A percentile compares a stretch with the other conserved stretches of the same genome.
Evolutionary conservation across 176 grass and related monocot species (phyloP).

Genomic region (Aegilops tauschii): DNA sequence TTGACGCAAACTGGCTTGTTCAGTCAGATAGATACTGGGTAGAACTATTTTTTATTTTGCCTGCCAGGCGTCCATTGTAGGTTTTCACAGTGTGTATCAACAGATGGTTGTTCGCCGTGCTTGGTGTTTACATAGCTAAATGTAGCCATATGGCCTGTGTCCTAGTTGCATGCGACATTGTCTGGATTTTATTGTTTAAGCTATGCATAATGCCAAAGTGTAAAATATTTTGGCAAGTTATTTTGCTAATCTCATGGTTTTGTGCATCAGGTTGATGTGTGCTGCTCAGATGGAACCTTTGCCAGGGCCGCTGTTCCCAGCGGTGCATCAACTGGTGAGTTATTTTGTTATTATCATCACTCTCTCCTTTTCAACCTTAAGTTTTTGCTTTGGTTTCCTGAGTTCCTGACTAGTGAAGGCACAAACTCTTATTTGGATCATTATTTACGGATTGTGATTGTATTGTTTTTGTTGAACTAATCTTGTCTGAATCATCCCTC

Average conservation of each 20-base stretch:
- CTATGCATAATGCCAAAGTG: neutral
- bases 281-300: conserved; percentile 62
- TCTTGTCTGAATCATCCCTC: neutral
- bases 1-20: neutral
- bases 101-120: neutral
- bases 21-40: neutral
- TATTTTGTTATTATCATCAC: neutral
- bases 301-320: conserved; percentile 86
- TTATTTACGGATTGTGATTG: neutral
- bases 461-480: neutral
- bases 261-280: conserved; percentile 61
- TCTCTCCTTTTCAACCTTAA: neutral
- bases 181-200: neutral
- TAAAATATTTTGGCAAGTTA: neutral
- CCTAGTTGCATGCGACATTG: neutral
- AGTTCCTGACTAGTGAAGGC: neutral
- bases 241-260: neutral
- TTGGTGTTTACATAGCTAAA: neutral
- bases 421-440: neutral
- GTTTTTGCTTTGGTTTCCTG: neutral
- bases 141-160: neutral
- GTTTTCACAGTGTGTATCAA: neutral
- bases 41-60: neutral
- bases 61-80: neutral
- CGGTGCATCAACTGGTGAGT: conserved; percentile 84